Conservation (phyloP, 2,329 filamentous ascomycete genomes). For the Claviceps sp. region DNA sequence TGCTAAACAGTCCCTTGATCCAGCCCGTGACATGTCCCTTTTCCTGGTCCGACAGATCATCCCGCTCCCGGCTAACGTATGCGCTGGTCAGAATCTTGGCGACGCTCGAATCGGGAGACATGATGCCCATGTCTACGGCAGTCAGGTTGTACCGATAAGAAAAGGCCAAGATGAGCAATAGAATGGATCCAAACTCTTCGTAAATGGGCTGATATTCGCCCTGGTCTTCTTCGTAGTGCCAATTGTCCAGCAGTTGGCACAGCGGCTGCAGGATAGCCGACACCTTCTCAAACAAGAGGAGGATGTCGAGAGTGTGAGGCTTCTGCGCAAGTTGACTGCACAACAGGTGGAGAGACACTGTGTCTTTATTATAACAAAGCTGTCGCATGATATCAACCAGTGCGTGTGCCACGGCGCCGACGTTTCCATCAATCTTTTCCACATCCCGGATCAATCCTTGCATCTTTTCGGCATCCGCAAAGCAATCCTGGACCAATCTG, state of each 20-base stretch:
- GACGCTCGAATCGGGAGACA: conserved; percentile 50
- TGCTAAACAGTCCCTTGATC: conserved; percentile 66
- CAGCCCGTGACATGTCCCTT: conserved; percentile 55
- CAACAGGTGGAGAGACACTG: conserved; percentile 63
- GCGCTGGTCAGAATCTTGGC: conserved; percentile 49
- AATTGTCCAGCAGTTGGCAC: conserved; percentile 62
- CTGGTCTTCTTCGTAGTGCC: conserved; percentile 73
- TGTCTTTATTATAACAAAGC: conserved; percentile 60
- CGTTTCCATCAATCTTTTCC: conserved; percentile 84
- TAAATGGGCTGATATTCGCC: conserved; percentile 76
- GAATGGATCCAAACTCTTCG: conserved; percentile 68
- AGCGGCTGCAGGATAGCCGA: conserved; percentile 58
- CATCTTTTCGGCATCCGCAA: conserved; percentile 59
- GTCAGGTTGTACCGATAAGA: conserved; percentile 62
- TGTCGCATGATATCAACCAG: conserved; percentile 58
- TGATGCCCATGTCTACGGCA: conserved; percentile 48
- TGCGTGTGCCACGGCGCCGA: conserved; percentile 70
- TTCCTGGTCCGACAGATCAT: conserved; percentile 52
- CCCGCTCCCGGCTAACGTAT: conserved; percentile 40
- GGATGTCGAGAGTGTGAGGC: conserved; percentile 57
- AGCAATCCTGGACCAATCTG: conserved; percentile 63
- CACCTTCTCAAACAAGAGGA: conserved; percentile 62
- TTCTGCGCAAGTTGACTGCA: conserved; percentile 63
- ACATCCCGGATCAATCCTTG: conserved; percentile 69
- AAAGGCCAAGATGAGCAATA: conserved; percentile 61